Evolutionary conservation across 768 basidiomycete species (phyloP).

Genomic region (Rhizopogon sp.): DNA sequence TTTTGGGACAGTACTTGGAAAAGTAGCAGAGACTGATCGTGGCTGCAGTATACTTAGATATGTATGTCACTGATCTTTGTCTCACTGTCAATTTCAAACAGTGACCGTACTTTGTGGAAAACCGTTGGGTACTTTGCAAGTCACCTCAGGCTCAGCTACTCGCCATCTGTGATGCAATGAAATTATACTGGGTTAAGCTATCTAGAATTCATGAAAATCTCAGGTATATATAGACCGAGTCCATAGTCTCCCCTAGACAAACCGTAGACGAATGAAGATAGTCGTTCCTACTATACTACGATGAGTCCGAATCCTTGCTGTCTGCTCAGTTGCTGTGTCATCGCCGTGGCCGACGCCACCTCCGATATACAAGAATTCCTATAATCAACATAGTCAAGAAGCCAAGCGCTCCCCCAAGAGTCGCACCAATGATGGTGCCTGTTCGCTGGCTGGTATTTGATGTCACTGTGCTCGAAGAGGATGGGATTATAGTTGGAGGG

Average conservation of each 20-base stretch:
- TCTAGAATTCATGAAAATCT: background rate
- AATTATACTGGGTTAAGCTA: background rate
- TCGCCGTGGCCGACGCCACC: conserved; percentile 1
- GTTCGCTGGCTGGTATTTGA: conserved; percentile 1
- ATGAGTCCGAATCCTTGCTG: no score
- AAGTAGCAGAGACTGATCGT: background rate
- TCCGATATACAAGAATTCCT: conserved; percentile 6
- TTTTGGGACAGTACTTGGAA: background rate
- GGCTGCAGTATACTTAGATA: background rate
- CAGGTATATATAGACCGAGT: background rate
- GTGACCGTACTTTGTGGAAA: background rate
- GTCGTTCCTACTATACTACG: no score
- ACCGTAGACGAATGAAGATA: no score
- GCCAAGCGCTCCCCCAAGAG: conserved; percentile 11
- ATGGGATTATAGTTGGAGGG: conserved; percentile 11
- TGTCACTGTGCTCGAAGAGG: conserved; percentile 5
- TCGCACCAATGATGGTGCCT: conserved; percentile 11
- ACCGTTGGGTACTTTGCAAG: no score
- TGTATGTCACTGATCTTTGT: conserved; percentile 1
- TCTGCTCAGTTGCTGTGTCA: no score
- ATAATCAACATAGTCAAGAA: conserved; percentile 7
- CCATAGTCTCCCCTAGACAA: no score
- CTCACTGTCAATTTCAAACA: no score
- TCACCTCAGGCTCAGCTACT: background rate
- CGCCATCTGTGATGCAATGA: background rate